phyloP scores from a whole-genome alignment of 2,329 filamentous ascomycete genomes.

The Diaporthe nobilis region DNA sequence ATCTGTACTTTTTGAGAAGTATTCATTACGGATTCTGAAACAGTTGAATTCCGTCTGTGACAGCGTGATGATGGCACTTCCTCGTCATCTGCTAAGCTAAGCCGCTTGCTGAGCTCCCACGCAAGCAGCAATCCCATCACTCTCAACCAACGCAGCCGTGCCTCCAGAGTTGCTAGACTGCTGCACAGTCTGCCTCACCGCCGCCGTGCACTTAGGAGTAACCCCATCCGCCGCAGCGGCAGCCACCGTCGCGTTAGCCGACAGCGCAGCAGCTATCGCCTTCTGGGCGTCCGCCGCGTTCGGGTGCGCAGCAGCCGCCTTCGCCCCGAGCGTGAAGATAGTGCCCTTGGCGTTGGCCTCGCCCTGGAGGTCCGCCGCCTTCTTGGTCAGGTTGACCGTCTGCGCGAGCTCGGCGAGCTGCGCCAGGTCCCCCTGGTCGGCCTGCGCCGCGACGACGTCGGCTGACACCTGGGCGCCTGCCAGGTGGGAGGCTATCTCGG shows the following conservation, averaged over 20 bases:
- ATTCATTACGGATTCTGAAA: too few species aligned
- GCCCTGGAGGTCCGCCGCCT: conserved; percentile 22
- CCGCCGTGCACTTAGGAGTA: not conserved
- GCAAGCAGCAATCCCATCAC: not conserved
- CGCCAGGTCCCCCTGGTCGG: conserved; percentile 4
- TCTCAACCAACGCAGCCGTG: not conserved
- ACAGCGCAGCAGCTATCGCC: not conserved
- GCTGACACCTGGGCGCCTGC: not conserved
- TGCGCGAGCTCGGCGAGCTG: conserved; percentile 27
- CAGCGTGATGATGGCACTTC: not conserved
- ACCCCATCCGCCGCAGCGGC: conserved; percentile 1
- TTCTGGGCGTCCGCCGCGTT: conserved; percentile 30
- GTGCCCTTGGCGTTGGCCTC: conserved; percentile 13
- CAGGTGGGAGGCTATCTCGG: conserved; percentile 30
- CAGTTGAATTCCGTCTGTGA: too few species aligned
- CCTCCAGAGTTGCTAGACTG: conserved; percentile 15
- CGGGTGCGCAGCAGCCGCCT: conserved; percentile 3
- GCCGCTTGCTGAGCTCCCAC: not conserved
- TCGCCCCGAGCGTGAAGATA: conserved; percentile 7
- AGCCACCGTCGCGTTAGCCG: not conserved
- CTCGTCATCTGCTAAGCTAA: not conserved
- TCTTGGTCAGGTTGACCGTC: conserved; percentile 23
- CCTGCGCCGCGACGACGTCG: not conserved
- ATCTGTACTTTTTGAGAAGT: too few species aligned
- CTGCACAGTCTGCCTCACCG: conserved; percentile 20